Evolutionary conservation across 768 basidiomycete species (phyloP).

Genomic region (Clavaria fumosa): DNA sequence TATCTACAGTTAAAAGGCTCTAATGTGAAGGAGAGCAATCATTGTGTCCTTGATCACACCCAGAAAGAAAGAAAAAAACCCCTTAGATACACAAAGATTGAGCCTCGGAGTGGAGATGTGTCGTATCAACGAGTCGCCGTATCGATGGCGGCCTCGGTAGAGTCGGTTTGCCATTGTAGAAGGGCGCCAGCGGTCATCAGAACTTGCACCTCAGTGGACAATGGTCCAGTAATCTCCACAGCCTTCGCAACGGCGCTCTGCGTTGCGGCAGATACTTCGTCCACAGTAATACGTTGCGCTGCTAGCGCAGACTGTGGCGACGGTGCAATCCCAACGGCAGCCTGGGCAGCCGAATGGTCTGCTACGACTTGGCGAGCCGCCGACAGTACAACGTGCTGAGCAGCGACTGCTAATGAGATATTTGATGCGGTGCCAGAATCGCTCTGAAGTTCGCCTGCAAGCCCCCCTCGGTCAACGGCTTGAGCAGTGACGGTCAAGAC

Average conservation of each 20-base stretch:
- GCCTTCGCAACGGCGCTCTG: slow-evolving; percentile 66
- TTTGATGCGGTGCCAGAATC: slow-evolving; percentile 10
- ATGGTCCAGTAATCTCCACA: slow-evolving; percentile 57
- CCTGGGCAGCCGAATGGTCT: slow-evolving; percentile 27
- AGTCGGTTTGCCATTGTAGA: slow-evolving; percentile 23
- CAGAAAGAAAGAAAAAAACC: too few relatives aligned
- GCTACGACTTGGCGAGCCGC: slow-evolving; percentile 57
- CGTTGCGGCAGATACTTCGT: slow-evolving; percentile 36
- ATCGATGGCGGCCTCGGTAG: too few relatives aligned
- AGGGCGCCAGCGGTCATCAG: slow-evolving; percentile 52
- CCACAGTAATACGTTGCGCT: slow-evolving; percentile 38
- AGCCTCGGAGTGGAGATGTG: too few relatives aligned
- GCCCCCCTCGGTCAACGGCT: slow-evolving; percentile 58
- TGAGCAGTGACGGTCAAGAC: slow-evolving; percentile 56
- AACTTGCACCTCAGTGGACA: slow-evolving; percentile 69
- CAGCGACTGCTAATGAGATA: slow-evolving; percentile 55
- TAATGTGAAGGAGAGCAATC: too few relatives aligned
- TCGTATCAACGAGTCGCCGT: too few relatives aligned
- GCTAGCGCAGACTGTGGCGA: too few relatives aligned
- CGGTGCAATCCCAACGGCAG: slow-evolving; percentile 16
- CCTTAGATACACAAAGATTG: too few relatives aligned
- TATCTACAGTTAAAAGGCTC: too few relatives aligned
- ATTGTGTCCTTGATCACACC: too few relatives aligned
- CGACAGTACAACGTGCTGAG: slow-evolving; percentile 68
- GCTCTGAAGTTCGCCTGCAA: slow-evolving; percentile 27